These are phyloP conservation scores for Teunomyces gatunensis DNA, from an alignment of 805 yeast species.

Conservation along the genomic window DNA sequence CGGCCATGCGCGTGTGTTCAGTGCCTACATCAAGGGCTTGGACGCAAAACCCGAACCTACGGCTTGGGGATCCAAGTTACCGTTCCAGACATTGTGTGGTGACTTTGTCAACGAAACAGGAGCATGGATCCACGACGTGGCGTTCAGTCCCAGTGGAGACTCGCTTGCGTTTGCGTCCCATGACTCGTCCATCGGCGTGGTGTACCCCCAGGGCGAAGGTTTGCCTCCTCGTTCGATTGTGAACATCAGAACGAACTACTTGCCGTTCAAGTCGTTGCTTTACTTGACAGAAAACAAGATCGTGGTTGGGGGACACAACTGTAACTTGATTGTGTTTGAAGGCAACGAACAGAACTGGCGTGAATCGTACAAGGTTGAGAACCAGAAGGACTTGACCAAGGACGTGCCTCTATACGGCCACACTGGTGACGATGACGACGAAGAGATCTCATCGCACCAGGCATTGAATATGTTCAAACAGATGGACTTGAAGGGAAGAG, in stretches of 20 bases:
- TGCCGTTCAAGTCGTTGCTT: constrained; percentile 77
- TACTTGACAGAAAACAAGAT: constrained; percentile 67
- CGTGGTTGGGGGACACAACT: constrained; percentile 88
- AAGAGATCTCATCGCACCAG: constrained; percentile 63
- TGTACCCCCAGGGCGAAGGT: constrained; percentile 70
- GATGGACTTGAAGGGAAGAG: constrained; percentile 89
- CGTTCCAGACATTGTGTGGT: constrained; percentile 88
- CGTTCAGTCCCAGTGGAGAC: constrained; percentile 78
- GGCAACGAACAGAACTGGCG: constrained; percentile 66
- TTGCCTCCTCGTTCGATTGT: constrained; percentile 60
- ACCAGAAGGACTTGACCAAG: constrained; percentile 38
- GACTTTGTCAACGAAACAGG: constrained; percentile 68
- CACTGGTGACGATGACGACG: constrained; percentile 40
- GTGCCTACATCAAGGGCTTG: constrained; percentile 83
- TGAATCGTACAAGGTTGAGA: constrained; percentile 57
- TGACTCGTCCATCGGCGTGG: constrained; percentile 78
- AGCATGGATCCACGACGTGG: constrained; percentile 90
- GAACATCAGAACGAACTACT: constrained; percentile 59
- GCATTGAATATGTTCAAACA: constrained; percentile 94
- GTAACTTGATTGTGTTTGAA: constrained; percentile 82
- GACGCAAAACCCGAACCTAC: constrained; percentile 80
- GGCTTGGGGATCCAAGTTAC: constrained; percentile 92
- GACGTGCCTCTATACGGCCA: constrained; percentile 42
- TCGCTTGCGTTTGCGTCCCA: constrained; percentile 80
- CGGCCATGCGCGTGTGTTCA: constrained; percentile 86